A percentile compares a stretch with the other conserved stretches of the same genome.
These are phyloP conservation scores for Globomyces pollinis-pini DNA, from an alignment of 192 early-diverging fungal genomes.

Conservation along the genomic window DNA sequence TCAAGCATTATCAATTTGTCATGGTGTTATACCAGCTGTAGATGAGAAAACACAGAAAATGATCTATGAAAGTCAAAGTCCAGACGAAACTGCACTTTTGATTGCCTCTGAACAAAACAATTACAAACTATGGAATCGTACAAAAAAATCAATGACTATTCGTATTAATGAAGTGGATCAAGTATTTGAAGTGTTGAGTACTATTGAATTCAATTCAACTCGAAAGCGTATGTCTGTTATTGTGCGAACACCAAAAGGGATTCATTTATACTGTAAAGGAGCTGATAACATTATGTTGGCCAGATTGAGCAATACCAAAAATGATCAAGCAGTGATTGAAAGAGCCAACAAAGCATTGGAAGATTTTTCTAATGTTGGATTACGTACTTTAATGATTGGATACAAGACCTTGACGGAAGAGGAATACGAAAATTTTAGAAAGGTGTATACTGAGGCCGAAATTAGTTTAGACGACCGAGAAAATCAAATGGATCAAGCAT, in stretches of 20 bases:
- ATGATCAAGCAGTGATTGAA: conserved; percentile 14
- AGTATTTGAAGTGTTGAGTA: conserved; percentile 54
- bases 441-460: conserved; percentile 61
- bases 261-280: conserved; percentile 81
- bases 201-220: conserved; percentile 78
- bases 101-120: conserved; percentile 43
- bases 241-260: conserved; percentile 63
- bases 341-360: conserved; percentile 24
- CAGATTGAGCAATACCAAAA: conserved; percentile 43
- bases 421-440: conserved; percentile 62
- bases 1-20: conserved; percentile 71
- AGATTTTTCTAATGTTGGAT: conserved; percentile 48
- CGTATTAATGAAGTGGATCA: conserved; percentile 43
- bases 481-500: conserved; percentile 27
- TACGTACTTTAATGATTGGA: conserved; percentile 76
- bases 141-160: conserved; percentile 29
- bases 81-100: conserved; percentile 49
- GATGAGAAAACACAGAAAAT: conserved; percentile 37
- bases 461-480: conserved; percentile 58
- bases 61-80: conserved; percentile 87
- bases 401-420: conserved; percentile 54
- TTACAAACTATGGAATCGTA: conserved; percentile 31
- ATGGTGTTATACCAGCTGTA: conserved; percentile 53
- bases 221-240: conserved; percentile 87
- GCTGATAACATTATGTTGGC: conserved; percentile 81